Evolutionary conservation across 2,329 filamentous ascomycete genomes (phyloP), one percentile per base, ranked within the genome.

Genomic region (Penicillium janthinellum): DNA sequence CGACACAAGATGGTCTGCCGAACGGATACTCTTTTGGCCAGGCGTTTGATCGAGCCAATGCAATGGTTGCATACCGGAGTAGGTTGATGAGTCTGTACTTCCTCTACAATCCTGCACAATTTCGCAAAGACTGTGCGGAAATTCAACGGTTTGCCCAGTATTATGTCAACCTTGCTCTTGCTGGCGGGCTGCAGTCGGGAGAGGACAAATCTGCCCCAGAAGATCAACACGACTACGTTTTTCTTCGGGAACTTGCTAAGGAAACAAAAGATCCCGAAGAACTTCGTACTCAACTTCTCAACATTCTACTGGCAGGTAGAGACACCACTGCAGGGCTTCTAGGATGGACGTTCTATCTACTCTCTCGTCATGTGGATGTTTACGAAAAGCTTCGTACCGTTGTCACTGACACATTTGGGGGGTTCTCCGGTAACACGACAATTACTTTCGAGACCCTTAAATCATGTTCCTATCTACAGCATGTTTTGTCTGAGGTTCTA

Each of bases 251-350:
- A 5, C 35, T 60, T 5, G 22, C 55, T n/a, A 11, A 17, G 14
- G 42, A 20, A 37, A 54, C 55, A 20, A 31, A 15, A 22, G 55
- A 58, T 11, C 50, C 38, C 0, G 4, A 39, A 3, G 17, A n/a
- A n/a, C n/a, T 84, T 78, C 60, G 81, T 79, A 90, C 95, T 75
- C 90, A 96, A 75, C 80, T 95, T 56, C 82, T 92, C 31, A 86
- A 88, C 42, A 83, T 95, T 3, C 82, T 96, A 1, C 82, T 96
- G 14, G 91, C 91, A 1, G 91, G 90, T 8, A 63, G 71, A 17
- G 91, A 96, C 74, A 95, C 91, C 12, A 96, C 91, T 0, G 91
- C 91, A 37, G 84, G 83, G 10, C 90, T 89, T 0, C 81, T 96
- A 0, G 89, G 86, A 0, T 95, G 90, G 89, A 79, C 84, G 20